phyloP scores from a whole-genome alignment of 257 asterid species.

The Solanum pinnatisectum region DNA sequence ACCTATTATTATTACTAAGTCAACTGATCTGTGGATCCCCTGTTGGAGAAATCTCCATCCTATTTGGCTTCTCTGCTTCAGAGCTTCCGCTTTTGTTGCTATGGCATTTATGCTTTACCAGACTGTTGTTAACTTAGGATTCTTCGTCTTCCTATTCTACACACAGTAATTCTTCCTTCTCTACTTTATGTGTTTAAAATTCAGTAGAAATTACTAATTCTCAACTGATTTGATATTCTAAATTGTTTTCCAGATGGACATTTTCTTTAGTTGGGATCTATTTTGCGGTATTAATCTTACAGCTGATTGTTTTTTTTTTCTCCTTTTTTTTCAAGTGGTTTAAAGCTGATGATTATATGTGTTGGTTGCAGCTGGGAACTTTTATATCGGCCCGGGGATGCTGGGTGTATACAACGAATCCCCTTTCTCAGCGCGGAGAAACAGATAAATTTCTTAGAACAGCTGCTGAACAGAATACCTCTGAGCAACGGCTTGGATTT shows the following conservation, averaged over 20 bases:
- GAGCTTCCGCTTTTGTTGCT: conserved; percentile 47
- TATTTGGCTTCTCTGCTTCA: conserved; percentile 61
- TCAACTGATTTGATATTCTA: neutral
- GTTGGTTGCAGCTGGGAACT: conserved; percentile 46
- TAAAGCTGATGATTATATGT: neutral
- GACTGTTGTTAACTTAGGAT: conserved; percentile 39
- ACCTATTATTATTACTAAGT: neutral
- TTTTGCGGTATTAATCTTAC: conserved; percentile 41
- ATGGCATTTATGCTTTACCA: conserved; percentile 60
- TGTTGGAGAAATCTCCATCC: conserved; percentile 76
- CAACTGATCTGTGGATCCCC: conserved; percentile 54
- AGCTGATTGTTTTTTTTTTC: neutral
- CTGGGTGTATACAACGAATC: conserved; percentile 16
- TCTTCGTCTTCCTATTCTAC: conserved; percentile 75
- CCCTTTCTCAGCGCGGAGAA: conserved; percentile 15
- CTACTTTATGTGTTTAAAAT: neutral
- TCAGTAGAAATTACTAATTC: neutral
- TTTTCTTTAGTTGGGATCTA: conserved; percentile 60
- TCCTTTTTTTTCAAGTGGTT: neutral
- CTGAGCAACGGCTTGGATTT: conserved; percentile 33
- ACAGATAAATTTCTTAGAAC: conserved; percentile 23
- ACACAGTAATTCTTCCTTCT: conserved; percentile 43
- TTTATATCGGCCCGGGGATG: conserved; percentile 57
- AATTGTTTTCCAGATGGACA: conserved; percentile 67
- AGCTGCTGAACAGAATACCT: conserved; percentile 11